Conservation (phyloP, 352 stramenopile genomes). For the Globisporangium yorkense region DNA sequence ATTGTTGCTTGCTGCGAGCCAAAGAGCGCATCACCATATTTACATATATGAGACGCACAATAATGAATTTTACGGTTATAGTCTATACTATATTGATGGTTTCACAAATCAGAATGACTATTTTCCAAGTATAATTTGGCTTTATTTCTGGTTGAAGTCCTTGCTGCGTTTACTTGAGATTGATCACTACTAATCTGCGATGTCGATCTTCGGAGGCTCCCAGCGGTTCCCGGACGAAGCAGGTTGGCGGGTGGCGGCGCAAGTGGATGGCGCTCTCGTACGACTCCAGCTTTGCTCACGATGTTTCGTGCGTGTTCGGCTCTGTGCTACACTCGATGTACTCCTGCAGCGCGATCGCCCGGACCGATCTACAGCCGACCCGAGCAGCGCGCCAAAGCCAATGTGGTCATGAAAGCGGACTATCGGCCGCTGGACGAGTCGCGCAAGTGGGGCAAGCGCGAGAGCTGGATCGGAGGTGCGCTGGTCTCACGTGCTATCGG, state of each 20-base stretch:
- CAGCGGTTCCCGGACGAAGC: conserved; percentile 68
- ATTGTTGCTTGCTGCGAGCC: too few relatives aligned
- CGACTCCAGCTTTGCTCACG: not conserved
- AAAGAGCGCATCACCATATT: too few relatives aligned
- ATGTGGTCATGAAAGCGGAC: conserved; percentile 71
- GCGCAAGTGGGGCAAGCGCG: conserved; percentile 64
- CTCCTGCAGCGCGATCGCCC: conserved; percentile 40
- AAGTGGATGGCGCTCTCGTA: not conserved
- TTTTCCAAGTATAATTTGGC: too few relatives aligned
- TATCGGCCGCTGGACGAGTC: conserved; percentile 58
- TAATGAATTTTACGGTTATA: too few relatives aligned
- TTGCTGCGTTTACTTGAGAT: too few relatives aligned
- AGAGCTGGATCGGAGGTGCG: conserved; percentile 77
- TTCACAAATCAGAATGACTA: too few relatives aligned
- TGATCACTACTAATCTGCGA: conserved; percentile 6
- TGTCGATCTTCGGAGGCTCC: conserved; percentile 79
- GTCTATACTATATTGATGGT: too few relatives aligned
- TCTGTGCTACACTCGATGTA: not conserved
- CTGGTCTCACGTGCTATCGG: not conserved
- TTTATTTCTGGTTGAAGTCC: too few relatives aligned
- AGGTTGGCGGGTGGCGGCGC: conserved; percentile 17
- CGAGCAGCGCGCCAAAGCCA: conserved; percentile 47
- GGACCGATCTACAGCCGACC: conserved; percentile 68
- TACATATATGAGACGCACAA: too few relatives aligned
- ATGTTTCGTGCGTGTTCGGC: not conserved